Conservation (phyloP, 345 rosid genomes). For the Rhodamnia rubescens region DNA sequence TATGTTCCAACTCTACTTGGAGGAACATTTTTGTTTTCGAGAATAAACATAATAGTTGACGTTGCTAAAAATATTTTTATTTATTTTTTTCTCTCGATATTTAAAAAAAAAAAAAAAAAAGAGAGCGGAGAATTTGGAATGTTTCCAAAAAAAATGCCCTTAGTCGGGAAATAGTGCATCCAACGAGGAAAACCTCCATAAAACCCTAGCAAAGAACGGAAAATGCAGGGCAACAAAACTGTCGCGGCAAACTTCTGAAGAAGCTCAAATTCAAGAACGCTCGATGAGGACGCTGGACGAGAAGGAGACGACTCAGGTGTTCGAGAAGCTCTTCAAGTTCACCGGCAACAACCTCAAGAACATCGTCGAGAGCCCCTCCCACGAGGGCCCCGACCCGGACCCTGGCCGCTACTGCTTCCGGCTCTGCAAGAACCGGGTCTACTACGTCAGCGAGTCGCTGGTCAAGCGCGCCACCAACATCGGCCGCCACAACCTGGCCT, state of each 20-base stretch:
- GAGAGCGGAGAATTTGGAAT: no score
- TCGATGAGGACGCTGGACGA: slow-evolving; percentile 80
- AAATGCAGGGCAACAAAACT: not conserved
- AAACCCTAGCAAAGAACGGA: not conserved
- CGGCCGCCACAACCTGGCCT: slow-evolving; percentile 40
- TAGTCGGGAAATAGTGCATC: not conserved
- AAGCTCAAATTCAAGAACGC: not conserved
- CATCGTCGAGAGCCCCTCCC: slow-evolving; percentile 73
- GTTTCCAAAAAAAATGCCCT: no score
- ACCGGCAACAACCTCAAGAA: slow-evolving; percentile 86
- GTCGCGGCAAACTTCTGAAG: not conserved
- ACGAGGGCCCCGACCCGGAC: slow-evolving; percentile 67
- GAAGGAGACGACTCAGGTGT: slow-evolving; percentile 71
- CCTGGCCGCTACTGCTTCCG: slow-evolving; percentile 88
- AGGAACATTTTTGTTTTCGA: no score
- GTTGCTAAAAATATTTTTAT: no score
- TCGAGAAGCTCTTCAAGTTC: slow-evolving; percentile 77
- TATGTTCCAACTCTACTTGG: no score
- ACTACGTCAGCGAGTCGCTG: slow-evolving; percentile 65
- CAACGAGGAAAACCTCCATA: not conserved
- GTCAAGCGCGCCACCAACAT: slow-evolving; percentile 85
- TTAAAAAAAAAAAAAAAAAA: no score
- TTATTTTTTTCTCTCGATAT: no score
- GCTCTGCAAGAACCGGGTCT: slow-evolving; percentile 72
- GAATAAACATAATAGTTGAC: no score